These are phyloP conservation scores for Leccinum griseonigrum DNA, from an alignment of 1,284 basidiomycete species.

Conservation along the genomic window DNA sequence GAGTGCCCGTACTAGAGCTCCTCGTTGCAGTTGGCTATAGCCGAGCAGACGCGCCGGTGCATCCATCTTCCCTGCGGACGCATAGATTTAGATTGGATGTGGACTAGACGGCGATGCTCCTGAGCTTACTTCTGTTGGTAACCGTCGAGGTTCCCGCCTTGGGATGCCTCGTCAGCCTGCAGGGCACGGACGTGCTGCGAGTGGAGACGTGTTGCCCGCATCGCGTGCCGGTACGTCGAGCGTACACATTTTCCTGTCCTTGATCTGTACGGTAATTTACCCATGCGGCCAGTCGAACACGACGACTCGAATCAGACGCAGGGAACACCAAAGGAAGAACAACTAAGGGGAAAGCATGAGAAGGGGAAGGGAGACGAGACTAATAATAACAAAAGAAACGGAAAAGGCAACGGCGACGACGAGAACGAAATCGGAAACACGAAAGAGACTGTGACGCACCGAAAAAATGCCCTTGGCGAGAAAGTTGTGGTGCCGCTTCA, in stretches of 20 bases:
- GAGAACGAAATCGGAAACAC: background rate
- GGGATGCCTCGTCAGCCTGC: too few relatives aligned
- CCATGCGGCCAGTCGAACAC: background rate
- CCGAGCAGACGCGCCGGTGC: too few relatives aligned
- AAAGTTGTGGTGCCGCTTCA: constrained; percentile 89
- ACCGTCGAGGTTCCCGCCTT: too few relatives aligned
- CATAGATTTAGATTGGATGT: too few relatives aligned
- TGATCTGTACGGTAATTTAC: background rate
- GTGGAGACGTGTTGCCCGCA: too few relatives aligned
- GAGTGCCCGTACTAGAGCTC: constrained; percentile 10
- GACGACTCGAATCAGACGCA: background rate
- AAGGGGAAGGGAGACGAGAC: background rate
- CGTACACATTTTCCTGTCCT: too few relatives aligned
- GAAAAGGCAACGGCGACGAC: background rate
- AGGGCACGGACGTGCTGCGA: too few relatives aligned
- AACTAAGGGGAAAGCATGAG: background rate
- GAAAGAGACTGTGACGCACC: constrained; percentile 47
- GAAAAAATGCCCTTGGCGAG: constrained; percentile 83
- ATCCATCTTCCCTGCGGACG: too few relatives aligned
- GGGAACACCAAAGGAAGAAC: background rate
- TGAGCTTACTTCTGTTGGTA: too few relatives aligned
- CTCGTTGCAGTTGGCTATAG: constrained; percentile 11
- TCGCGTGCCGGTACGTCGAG: too few relatives aligned
- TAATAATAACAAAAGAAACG: background rate
- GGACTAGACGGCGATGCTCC: too few relatives aligned